Evolutionary conservation across 1,284 basidiomycete species (phyloP), one percentile per base, ranked within the genome.

Genomic region (Austroboletus novae-zelandiae): DNA sequence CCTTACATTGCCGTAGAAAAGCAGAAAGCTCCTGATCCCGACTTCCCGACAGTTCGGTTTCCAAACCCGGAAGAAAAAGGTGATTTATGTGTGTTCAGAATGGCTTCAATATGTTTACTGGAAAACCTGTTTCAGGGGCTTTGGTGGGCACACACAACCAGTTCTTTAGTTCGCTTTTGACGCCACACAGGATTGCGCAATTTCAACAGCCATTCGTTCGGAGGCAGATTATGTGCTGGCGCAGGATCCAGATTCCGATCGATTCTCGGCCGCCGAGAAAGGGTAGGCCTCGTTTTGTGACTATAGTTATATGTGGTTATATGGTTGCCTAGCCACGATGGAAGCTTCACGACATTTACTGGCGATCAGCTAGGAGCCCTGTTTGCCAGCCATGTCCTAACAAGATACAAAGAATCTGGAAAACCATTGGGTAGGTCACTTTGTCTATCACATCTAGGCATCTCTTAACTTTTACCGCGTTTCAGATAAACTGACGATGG

Each of bases 41-140:
- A 91, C 18, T 94, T 94, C 62, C 81, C 88, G 4, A 92, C 91
- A 5, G 88, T 94, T 7, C 72, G 70, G 18, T 93, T 90, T 64
- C 91, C 91, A 2, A 94, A 94, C 63, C 91, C 91, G 3, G 91
- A 94, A 66, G 91, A 94, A 67, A 86, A 88, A 70, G 91, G 89
- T 81, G 53, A 27, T 66, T 29, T 29, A 9, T 20, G 31, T 18
- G 2, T n/a, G 27, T 23, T 11, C 36, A 7, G 2, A n/a, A 29
- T 29, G 27, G 9, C 4, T 50, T 31, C 15, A 15, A 44, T 45
- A 20, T 41, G 8, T 39, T 68, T n/a, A 57, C 32, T 40, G 32
- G 31, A 48, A 13, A 36, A 2, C 11, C 8, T 36, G 29, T 44
- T 45, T 31, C 45, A 83, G 82, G 81, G 40, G 80, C 82, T 40